phyloP scores from a whole-genome alignment of 2,329 filamentous ascomycete genomes.

The Rhynchosporium graminicola region DNA sequence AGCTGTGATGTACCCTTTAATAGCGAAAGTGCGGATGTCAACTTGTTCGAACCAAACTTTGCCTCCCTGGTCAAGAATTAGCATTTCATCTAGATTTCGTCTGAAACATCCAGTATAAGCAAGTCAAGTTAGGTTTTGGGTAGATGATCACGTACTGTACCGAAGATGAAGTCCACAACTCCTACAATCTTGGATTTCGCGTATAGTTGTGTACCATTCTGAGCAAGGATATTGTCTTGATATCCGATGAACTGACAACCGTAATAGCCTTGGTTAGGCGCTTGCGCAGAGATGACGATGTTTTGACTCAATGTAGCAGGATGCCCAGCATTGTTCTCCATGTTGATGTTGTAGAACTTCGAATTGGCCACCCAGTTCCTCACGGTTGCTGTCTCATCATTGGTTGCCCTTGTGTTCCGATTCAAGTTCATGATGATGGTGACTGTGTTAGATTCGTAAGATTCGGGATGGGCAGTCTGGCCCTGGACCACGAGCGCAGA shows the following conservation, averaged over 20 bases:
- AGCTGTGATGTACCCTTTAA: conserved; percentile 48
- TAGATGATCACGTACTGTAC: conserved; percentile 31
- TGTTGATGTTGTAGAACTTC: conserved; percentile 61
- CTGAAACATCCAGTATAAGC: too few species aligned
- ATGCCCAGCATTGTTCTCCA: conserved; percentile 40
- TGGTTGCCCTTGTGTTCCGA: conserved; percentile 46
- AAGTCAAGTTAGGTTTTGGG: too few species aligned
- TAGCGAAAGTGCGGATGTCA: conserved; percentile 47
- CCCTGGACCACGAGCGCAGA: conserved; percentile 56
- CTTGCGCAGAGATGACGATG: conserved; percentile 54
- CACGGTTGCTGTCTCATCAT: conserved; percentile 42
- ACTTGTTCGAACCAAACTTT: conserved; percentile 52
- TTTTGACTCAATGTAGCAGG: conserved; percentile 49
- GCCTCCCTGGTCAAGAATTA: conserved; percentile 41
- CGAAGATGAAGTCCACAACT: conserved; percentile 61
- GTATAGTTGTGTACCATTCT: conserved; percentile 56
- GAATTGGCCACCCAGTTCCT: conserved; percentile 46
- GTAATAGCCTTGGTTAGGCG: conserved; percentile 57
- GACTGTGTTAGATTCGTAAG: conserved; percentile 52
- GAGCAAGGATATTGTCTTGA: conserved; percentile 55
- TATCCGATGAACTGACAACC: conserved; percentile 55
- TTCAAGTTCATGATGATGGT: conserved; percentile 46
- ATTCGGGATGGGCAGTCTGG: conserved; percentile 48
- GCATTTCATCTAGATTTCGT: too few species aligned
- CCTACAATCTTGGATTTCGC: conserved; percentile 57